Evolutionary conservation across 768 basidiomycete species (phyloP).

Genomic region (Macrocybe gigantea): DNA sequence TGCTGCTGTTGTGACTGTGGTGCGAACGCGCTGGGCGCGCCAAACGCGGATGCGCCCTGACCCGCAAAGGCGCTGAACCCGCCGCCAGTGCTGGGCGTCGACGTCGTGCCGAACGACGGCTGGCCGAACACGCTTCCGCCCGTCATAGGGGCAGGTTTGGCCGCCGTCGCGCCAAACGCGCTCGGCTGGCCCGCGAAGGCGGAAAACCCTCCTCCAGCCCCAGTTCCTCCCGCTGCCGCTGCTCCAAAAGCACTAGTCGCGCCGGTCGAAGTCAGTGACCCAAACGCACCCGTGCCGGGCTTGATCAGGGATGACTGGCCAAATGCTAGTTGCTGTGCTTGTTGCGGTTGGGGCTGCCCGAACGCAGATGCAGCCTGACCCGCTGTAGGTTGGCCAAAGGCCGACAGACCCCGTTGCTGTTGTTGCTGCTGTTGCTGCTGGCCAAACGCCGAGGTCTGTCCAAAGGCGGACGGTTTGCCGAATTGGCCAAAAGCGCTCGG

Average conservation of each 20-base stretch:
- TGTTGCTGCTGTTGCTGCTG: slow-evolving; percentile 7
- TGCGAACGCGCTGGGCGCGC: slow-evolving; percentile 13
- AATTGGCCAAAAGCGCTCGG: slow-evolving; percentile 12
- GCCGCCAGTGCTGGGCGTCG: slow-evolving; percentile 7
- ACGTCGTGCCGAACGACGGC: not conserved
- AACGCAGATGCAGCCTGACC: slow-evolving; percentile 28
- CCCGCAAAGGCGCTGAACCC: slow-evolving; percentile 1
- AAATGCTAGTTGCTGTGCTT: too few relatives aligned
- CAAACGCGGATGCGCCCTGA: slow-evolving; percentile 18
- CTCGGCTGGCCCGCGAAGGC: slow-evolving; percentile 45
- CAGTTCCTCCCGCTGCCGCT: not conserved
- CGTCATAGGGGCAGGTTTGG: slow-evolving; percentile 23
- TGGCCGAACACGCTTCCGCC: slow-evolving; percentile 25
- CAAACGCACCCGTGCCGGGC: slow-evolving; percentile 48
- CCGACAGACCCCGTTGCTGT: slow-evolving; percentile 16
- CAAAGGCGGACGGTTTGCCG: slow-evolving; percentile 23
- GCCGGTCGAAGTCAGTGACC: slow-evolving; percentile 24
- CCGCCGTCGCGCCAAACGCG: slow-evolving; percentile 29
- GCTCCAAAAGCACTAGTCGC: slow-evolving; percentile 25
- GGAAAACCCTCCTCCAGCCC: slow-evolving; percentile 39
- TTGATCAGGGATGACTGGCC: slow-evolving; percentile 34
- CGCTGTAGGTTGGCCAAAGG: slow-evolving; percentile 21
- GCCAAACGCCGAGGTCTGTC: slow-evolving; percentile 29
- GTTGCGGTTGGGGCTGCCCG: slow-evolving; percentile 15
- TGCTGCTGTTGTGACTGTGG: slow-evolving; percentile 11